phyloP scores from a whole-genome alignment of 1,139 yeast genomes.

The Yamadazyma sp. region DNA sequence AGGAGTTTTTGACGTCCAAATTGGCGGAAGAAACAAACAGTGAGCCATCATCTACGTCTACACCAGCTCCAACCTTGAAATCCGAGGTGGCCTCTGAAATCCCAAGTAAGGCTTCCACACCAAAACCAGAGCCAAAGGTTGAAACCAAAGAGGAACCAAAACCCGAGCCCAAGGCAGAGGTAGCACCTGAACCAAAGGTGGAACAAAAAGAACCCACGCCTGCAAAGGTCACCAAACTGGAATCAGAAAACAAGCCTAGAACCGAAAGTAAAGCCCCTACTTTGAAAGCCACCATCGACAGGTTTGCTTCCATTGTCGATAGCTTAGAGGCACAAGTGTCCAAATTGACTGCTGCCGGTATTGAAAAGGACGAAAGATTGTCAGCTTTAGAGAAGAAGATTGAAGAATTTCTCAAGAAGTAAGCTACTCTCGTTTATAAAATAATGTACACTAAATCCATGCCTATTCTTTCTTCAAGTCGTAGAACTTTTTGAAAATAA shows the following conservation, averaged over 20 bases:
- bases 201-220: slow-evolving; percentile 15
- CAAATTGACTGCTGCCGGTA: slow-evolving; percentile 50
- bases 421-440: slow-evolving; percentile 3
- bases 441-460: slow-evolving; percentile 7
- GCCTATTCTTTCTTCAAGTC: slow-evolving; percentile 34
- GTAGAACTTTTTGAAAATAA: slow-evolving; percentile 74
- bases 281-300: slow-evolving; percentile 68
- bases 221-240: slow-evolving; percentile 9
- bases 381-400: slow-evolving; percentile 42
- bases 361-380: slow-evolving; percentile 65
- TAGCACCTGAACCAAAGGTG: slow-evolving; percentile 2
- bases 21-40: slow-evolving; percentile 14
- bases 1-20: slow-evolving; percentile 10
- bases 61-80: slow-evolving; percentile 16
- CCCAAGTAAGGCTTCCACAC: slow-evolving; percentile 8
- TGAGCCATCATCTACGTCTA: slow-evolving; percentile 11
- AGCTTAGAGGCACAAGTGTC: slow-evolving; percentile 56
- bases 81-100: slow-evolving; percentile 8
- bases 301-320: slow-evolving; percentile 54
- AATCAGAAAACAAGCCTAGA: slow-evolving; percentile 13
- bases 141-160: slow-evolving; percentile 12
- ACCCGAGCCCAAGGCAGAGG: slow-evolving; percentile 7
- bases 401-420: slow-evolving; percentile 34
- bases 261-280: slow-evolving; percentile 48
- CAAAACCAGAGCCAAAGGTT: slow-evolving; percentile 7